phyloP scores from a whole-genome alignment of 345 rosid genomes.

The Isatis tinctoria region DNA sequence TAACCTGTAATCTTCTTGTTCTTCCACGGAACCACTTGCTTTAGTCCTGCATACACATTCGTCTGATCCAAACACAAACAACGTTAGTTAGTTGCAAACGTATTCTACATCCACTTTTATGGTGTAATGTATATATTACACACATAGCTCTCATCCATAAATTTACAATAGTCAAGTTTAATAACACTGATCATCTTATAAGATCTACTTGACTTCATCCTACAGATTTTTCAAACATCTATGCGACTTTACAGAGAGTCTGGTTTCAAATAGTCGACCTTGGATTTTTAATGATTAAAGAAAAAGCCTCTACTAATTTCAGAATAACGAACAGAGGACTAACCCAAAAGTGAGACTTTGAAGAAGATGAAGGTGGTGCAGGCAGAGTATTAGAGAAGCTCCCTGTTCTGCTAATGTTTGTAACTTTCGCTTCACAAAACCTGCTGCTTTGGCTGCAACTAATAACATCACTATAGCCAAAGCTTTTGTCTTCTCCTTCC shows the following conservation, averaged over 20 bases:
- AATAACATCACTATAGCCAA: slow-evolving; percentile 18
- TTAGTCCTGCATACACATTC: slow-evolving; percentile 58
- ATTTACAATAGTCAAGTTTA: background rate
- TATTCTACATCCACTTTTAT: background rate
- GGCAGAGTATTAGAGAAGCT: slow-evolving; percentile 38
- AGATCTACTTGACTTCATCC: background rate
- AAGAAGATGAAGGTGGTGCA: slow-evolving; percentile 21
- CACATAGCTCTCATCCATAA: background rate
- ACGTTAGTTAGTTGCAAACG: background rate
- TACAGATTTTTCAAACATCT: background rate
- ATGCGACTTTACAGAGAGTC: background rate
- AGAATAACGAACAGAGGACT: slow-evolving; percentile 27
- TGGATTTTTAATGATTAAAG: background rate
- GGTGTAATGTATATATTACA: background rate
- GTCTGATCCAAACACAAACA: slow-evolving; percentile 43
- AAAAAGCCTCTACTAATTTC: background rate
- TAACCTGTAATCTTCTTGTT: slow-evolving; percentile 35
- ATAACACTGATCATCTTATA: background rate
- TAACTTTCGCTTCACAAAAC: slow-evolving; percentile 28
- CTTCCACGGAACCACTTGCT: slow-evolving; percentile 69
- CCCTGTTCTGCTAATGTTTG: slow-evolving; percentile 43
- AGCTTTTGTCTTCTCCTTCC: slow-evolving; percentile 13
- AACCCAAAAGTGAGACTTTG: slow-evolving; percentile 67
- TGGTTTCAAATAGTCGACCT: background rate
- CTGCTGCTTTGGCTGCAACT: slow-evolving; percentile 31